phyloP scores from a whole-genome alignment of 257 asterid genomes.

The Solanum microdontum region DNA sequence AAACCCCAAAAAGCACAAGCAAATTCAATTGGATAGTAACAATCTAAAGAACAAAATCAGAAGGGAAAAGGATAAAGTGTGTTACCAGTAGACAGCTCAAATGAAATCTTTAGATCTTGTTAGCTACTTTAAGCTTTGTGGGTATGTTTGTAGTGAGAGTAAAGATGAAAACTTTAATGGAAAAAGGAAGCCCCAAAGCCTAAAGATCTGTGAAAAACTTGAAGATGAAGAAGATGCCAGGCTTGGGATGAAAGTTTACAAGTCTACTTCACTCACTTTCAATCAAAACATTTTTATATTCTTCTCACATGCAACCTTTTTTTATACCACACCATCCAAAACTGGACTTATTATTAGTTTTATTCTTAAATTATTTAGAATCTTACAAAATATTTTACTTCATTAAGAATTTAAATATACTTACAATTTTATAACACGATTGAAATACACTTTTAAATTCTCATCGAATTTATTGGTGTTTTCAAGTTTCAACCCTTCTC shows the following conservation, averaged over 20 bases:
- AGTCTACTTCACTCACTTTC: background rate
- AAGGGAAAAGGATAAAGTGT: background rate
- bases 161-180: slow-evolving; percentile 1
- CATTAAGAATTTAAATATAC: too few relatives aligned
- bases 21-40: background rate
- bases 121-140: background rate
- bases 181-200: background rate
- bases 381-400: too few relatives aligned
- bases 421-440: too few relatives aligned
- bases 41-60: background rate
- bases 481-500: too few relatives aligned
- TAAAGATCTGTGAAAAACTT: background rate
- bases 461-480: background rate
- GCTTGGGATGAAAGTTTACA: background rate
- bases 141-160: slow-evolving; percentile 7
- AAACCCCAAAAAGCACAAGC: background rate
- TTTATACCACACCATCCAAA: background rate
- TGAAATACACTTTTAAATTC: too few relatives aligned
- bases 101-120: background rate
- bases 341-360: too few relatives aligned
- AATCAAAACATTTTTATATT: background rate
- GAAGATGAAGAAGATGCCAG: background rate
- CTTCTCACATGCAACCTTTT: background rate
- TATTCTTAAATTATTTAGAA: too few relatives aligned
- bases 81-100: background rate